Percentiles rank a stretch among this genome's conserved stretches.
Conservation (phyloP, 1,284 basidiomycete genomes). For the Xerocomus amazonicus region DNA sequence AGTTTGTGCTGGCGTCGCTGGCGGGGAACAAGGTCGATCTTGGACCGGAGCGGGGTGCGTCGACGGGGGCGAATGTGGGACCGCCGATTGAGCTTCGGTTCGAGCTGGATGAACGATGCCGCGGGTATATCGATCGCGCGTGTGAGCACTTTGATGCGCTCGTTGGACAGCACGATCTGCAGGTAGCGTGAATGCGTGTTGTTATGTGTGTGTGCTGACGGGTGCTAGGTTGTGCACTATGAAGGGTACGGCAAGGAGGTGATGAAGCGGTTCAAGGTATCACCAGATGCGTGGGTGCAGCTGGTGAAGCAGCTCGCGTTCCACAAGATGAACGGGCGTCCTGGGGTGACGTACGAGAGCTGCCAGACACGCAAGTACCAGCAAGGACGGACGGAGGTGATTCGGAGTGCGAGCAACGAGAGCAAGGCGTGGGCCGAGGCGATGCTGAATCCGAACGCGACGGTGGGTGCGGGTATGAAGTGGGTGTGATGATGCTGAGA, state of each 20-base stretch:
- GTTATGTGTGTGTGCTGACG: constrained; percentile 8
- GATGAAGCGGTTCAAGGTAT: constrained; percentile 87
- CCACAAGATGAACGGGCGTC: constrained; percentile 79
- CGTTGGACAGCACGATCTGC: constrained; percentile 77
- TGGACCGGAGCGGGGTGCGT: constrained; percentile 42
- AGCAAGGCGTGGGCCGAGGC: constrained; percentile 84
- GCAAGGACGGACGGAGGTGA: constrained; percentile 92
- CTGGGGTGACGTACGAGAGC: constrained; percentile 90
- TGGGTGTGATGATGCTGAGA: constrained; percentile 2
- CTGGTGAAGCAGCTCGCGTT: constrained; percentile 95
- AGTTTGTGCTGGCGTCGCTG: constrained; percentile 84
- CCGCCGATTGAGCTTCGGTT: constrained; percentile 72
- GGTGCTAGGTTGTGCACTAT: constrained; percentile 72
- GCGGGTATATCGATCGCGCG: constrained; percentile 51
- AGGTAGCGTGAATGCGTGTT: constrained; percentile 42
- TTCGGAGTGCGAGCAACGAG: constrained; percentile 82
- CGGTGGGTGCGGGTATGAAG: constrained; percentile 39
- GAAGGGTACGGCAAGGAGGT: constrained; percentile 87
- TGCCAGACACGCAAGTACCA: constrained; percentile 94
- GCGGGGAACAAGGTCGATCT: constrained; percentile 78
- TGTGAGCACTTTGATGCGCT: constrained; percentile 74
- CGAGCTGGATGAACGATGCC: constrained; percentile 59
- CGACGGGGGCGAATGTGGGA: constrained; percentile 48
- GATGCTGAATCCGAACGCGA: constrained; percentile 67
- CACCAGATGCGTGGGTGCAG: constrained; percentile 95